Evolutionary conservation across 2,329 filamentous ascomycete genomes (phyloP).

Genomic region (Pseudogymnoascus sp.): DNA sequence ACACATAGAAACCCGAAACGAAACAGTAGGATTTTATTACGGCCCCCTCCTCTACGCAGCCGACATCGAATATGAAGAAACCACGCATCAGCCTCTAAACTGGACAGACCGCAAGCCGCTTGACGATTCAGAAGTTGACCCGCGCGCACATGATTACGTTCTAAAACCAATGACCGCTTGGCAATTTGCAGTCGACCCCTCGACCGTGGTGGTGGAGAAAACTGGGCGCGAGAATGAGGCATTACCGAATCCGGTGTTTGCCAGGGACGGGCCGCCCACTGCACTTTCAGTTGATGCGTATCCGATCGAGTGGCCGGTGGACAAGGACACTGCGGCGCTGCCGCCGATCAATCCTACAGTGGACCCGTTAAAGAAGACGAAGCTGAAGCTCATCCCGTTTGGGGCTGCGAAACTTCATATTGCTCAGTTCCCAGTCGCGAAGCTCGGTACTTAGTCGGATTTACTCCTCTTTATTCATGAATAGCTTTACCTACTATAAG

Average conservation of each 20-base stretch:
- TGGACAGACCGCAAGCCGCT: constrained; percentile 24
- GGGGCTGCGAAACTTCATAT: constrained; percentile 40
- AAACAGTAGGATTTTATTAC: constrained; percentile 36
- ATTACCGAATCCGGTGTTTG: constrained; percentile 24
- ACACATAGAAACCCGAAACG: constrained; percentile 22
- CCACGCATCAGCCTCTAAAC: constrained; percentile 16
- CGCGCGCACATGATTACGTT: constrained; percentile 28
- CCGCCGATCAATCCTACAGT: constrained; percentile 27
- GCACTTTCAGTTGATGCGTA: constrained; percentile 32
- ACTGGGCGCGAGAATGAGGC: constrained; percentile 11
- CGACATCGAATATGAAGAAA: constrained; percentile 28
- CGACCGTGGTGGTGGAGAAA: constrained; percentile 28
- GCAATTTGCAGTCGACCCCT: constrained; percentile 28
- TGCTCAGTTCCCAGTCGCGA: constrained; percentile 32
- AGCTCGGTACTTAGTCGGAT: constrained; percentile 11
- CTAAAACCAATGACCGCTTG: constrained; percentile 27
- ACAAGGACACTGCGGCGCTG: constrained; percentile 28
- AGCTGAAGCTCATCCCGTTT: constrained; percentile 36
- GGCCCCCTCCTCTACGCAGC: constrained; percentile 37
- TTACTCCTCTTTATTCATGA: not conserved
- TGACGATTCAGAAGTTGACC: constrained; percentile 12
- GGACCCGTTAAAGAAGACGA: constrained; percentile 28
- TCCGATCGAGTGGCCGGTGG: constrained; percentile 32
- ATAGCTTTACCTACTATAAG: not conserved
- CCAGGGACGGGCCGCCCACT: constrained; percentile 28